Evolutionary conservation across 1,284 basidiomycete species (phyloP).

Genomic region (Trametes hirsuta): DNA sequence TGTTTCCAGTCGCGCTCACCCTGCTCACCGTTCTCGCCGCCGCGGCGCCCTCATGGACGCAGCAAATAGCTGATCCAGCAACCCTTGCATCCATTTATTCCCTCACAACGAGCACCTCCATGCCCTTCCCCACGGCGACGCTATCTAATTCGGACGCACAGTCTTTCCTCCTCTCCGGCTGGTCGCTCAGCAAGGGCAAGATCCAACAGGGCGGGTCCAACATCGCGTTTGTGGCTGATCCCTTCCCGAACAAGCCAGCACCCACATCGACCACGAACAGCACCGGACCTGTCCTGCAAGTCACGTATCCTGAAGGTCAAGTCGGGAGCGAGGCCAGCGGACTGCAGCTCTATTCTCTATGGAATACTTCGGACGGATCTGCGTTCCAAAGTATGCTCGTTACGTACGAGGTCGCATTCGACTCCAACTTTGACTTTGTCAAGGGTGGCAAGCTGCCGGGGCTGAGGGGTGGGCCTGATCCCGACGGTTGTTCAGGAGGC

Average conservation of each 20-base stretch:
- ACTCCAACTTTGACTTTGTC: slow-evolving; percentile 51
- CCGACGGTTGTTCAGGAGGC: slow-evolving; percentile 46
- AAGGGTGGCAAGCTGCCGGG: slow-evolving; percentile 55
- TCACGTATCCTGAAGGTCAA: slow-evolving; percentile 65
- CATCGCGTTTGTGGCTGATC: slow-evolving; percentile 66
- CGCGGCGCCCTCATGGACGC: slow-evolving; percentile 14
- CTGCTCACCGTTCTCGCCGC: slow-evolving; percentile 21
- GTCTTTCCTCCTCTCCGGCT: slow-evolving; percentile 56
- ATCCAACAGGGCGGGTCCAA: slow-evolving; percentile 60
- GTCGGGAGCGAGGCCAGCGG: slow-evolving; percentile 66
- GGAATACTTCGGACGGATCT: slow-evolving; percentile 59
- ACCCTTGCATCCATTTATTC: slow-evolving; percentile 56
- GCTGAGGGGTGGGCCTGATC: slow-evolving; percentile 44
- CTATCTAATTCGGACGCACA: slow-evolving; percentile 52
- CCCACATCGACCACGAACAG: slow-evolving; percentile 32
- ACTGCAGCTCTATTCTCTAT: slow-evolving; percentile 64
- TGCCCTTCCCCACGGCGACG: slow-evolving; percentile 72
- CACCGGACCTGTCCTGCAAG: slow-evolving; percentile 61
- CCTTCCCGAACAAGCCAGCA: slow-evolving; percentile 54
- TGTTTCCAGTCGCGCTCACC: slow-evolving; percentile 18
- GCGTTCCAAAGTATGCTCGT: slow-evolving; percentile 66
- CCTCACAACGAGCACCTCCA: slow-evolving; percentile 61
- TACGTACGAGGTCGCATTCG: slow-evolving; percentile 75
- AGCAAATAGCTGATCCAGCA: slow-evolving; percentile 34
- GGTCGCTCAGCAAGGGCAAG: slow-evolving; percentile 62